phyloP scores from a whole-genome alignment of 1,284 basidiomycete genomes.

The Termitomyces sp. region DNA sequence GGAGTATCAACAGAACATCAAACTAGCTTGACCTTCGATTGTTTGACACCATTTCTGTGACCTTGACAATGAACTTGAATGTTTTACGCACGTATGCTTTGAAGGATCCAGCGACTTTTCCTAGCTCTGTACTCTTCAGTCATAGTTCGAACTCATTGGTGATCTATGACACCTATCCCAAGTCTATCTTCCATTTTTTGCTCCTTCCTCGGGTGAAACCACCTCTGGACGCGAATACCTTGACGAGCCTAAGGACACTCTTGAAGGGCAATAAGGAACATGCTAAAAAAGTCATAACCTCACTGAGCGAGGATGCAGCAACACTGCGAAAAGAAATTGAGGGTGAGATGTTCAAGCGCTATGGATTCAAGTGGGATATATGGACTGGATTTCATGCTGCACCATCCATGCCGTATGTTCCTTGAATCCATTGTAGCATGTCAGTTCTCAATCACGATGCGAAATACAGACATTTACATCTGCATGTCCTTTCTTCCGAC shows the following conservation, averaged over 20 bases:
- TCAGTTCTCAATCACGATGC: background rate
- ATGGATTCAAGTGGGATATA: slow-evolving; percentile 79
- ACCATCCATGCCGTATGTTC: slow-evolving; percentile 69
- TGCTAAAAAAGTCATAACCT: slow-evolving; percentile 51
- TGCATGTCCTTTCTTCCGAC: slow-evolving; percentile 87
- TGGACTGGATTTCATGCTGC: slow-evolving; percentile 85
- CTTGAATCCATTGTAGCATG: background rate
- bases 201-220: slow-evolving; percentile 61
- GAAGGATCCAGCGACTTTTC: slow-evolving; percentile 48
- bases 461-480: slow-evolving; percentile 70
- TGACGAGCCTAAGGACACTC: slow-evolving; percentile 59
- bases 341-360: slow-evolving; percentile 76
- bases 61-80: slow-evolving; percentile 40
- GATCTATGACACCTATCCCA: slow-evolving; percentile 84
- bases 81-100: slow-evolving; percentile 63
- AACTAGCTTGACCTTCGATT: background rate
- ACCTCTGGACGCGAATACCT: slow-evolving; percentile 30
- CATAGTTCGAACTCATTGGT: slow-evolving; percentile 59
- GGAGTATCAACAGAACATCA: background rate
- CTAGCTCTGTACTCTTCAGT: slow-evolving; percentile 59
- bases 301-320: slow-evolving; percentile 53
- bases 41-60: background rate
- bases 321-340: slow-evolving; percentile 57
- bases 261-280: slow-evolving; percentile 47
- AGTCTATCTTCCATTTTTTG: slow-evolving; percentile 82